Evolutionary conservation across 352 stramenopile species (phyloP), one percentile per base, ranked within the genome.

Genomic region (Globisporangium barbulae): DNA sequence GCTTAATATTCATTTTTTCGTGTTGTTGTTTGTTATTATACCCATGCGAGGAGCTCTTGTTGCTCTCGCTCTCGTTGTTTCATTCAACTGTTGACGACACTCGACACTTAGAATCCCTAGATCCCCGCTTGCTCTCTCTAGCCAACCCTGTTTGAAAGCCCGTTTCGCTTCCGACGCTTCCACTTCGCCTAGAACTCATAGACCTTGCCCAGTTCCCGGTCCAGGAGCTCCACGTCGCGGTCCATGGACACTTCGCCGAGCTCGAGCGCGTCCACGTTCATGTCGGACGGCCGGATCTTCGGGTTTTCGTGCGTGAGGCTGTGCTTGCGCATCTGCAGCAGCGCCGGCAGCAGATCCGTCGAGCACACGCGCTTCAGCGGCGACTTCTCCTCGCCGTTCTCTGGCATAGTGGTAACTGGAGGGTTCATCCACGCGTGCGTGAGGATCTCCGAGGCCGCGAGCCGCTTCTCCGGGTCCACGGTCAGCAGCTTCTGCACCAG

Each of bases 401-500:
- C 59, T 12, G 69, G 70, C n/a, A 69, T 55, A 19, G 37, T 22
- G 12, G 55, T 60, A 0, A 47, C 70, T 22, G 75, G 69, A 31
- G 79, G 54, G 37, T 50, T 79, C 81, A 96, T 96, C 89, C 90
- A 97, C 28, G 81, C 72, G 58, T 97, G 88, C 7, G 70, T 56
- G 2, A 97, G 65, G 45, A 96, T 79, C 4, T 79, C 75, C 7
- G 81, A 74, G 0, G 83, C 88, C 50, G 83, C 86, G 9, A 94
- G 71, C 12, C 91, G 76, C 56, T 88, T 66, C 5, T 65, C 74
- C 1, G 93, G 90, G 74, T 98, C 85, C 30, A 98, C 93, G 22
- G 85, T 90, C 53, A 99, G 70, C 59, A 99, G 69, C 48, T 85
- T 85, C 25, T 68, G 73, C n/a, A 99, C 97, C 61, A 99, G 96